A percentile compares a stretch with the other conserved stretches of the same genome.
phyloP scores from a whole-genome alignment of 2,329 filamentous ascomycete species.

The Akanthomyces muscarius region DNA sequence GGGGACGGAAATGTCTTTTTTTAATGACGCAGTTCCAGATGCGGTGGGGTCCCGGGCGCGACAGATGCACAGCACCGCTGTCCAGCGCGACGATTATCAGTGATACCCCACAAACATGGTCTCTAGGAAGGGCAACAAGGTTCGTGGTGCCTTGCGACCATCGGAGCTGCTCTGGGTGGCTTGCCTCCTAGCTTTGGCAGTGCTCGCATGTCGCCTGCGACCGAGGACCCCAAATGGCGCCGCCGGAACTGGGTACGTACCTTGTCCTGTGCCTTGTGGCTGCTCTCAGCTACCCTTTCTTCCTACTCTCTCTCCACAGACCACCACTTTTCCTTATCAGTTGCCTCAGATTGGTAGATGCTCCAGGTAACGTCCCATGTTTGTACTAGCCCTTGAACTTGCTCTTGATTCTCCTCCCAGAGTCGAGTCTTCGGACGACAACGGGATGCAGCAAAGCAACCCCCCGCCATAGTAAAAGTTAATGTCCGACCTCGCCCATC shows the following conservation, averaged over 20 bases:
- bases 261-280: not conserved
- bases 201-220: slow-evolving; percentile 12
- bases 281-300: not conserved
- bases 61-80: not conserved
- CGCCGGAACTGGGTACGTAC: not conserved
- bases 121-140: not conserved
- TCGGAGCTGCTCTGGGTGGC: slow-evolving; percentile 5
- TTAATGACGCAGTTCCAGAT: slow-evolving; percentile 11
- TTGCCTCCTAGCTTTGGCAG: not conserved
- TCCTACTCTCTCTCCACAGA: not conserved
- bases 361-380: slow-evolving; percentile 12
- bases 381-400: not conserved
- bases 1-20: too few species aligned
- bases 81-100: not conserved
- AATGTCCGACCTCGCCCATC: slow-evolving; percentile 13
- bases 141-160: slow-evolving; percentile 10
- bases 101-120: not conserved
- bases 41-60: not conserved
- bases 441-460: not conserved
- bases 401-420: not conserved
- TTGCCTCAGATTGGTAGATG: slow-evolving; percentile 11
- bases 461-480: not conserved
- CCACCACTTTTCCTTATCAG: slow-evolving; percentile 9
- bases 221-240: not conserved
- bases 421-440: slow-evolving; percentile 7